phyloP scores from a whole-genome alignment of 2,329 filamentous ascomycete genomes.

The Aspergillus caelatus region DNA sequence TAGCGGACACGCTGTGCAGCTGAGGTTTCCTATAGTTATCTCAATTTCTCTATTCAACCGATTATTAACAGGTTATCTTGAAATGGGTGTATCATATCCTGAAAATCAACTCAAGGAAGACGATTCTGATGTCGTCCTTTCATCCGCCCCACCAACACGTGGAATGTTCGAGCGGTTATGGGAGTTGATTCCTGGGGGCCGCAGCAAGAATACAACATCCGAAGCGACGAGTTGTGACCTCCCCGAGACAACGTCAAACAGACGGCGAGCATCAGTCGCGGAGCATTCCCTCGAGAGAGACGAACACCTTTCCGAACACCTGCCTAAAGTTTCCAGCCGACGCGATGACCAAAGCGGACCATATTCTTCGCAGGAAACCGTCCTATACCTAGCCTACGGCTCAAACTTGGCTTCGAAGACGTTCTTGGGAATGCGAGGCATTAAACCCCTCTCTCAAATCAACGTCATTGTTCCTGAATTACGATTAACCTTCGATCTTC shows the following conservation, averaged over 20 bases:
- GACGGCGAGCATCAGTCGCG: conserved; percentile 26
- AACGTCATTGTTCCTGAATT: conserved; percentile 82
- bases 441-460: conserved; percentile 77
- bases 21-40: not conserved
- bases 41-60: not conserved
- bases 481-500: conserved; percentile 79
- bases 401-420: conserved; percentile 83
- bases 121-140: not conserved
- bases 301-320: conserved; percentile 24
- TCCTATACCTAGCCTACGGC: conserved; percentile 86
- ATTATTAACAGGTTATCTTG: not conserved
- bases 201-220: not conserved
- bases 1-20: not conserved
- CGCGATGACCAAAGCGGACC: not conserved
- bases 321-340: conserved; percentile 3
- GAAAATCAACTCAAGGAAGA: conserved; percentile 4
- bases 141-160: not conserved
- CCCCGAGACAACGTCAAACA: conserved; percentile 22
- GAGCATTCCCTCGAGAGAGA: conserved; percentile 29
- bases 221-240: conserved; percentile 7
- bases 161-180: conserved; percentile 15
- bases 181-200: conserved; percentile 9
- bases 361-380: conserved; percentile 48
- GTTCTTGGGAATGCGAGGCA: conserved; percentile 75
- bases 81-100: not conserved